Base-by-base conservation (phyloP, 73 alveolate genomes). In the Paramecium sonneborni region DNA sequence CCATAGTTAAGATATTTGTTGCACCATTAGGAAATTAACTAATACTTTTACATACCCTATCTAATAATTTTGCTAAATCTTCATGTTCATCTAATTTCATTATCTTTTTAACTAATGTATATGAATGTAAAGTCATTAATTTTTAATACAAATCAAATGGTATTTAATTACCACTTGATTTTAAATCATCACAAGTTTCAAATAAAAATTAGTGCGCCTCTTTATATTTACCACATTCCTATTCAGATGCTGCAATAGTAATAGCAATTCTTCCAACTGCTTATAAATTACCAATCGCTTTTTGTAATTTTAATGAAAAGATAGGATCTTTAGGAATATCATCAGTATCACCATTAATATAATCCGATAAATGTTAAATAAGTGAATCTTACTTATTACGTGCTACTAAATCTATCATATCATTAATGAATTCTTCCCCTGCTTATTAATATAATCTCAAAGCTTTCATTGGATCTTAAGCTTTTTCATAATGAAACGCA, bases 1-100 rank as follows among this genome's bases (percentile, higher is more conserved):
- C 96, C 20, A 99, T 95, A 7, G 99, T 99, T 92, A 99, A 94
- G 48, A 99, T 99, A 92, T 98, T 99, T 23, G 98, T 99, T 96
- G 98, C 97, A 85, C 98, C 99, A 26, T 96, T 95, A 24, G 99
- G 99, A 95, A 99, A 99, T 96, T 97, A 95, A 15, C 99, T 96
- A 76, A 98, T 98, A 93, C 96, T 98, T 86, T 97, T 96, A 52
- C 98, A 97, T 1, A 98, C 99, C 90, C 99, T 92, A 79, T 86
- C 92, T 24, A 97, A 96, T 96, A 98, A 95, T 79, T 98, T 84
- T 7, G 99, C 99, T 1, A 58, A 79, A 28, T 92, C 85, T 74
- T 82, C 93, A 85, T 92, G 92, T 85, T 57, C 76, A 21, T 37
- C 68, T 35, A 57, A 39, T 24, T 56, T 85, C 44, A 85, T 26